Evolutionary conservation across 2,329 filamentous ascomycete species (phyloP), one percentile per base, ranked within the genome.

Genomic region (Alternaria sp.): DNA sequence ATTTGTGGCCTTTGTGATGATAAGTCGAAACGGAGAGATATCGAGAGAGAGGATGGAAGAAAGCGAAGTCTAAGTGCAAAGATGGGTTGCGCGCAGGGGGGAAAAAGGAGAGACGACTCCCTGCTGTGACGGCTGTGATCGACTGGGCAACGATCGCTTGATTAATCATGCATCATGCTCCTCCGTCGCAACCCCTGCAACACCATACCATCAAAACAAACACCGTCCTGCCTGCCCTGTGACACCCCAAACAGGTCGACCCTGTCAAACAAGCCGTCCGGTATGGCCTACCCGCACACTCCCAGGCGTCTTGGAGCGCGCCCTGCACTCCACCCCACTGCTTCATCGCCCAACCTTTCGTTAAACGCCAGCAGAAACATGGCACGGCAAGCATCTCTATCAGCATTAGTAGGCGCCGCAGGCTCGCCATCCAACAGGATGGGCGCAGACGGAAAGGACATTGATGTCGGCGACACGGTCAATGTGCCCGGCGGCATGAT

Each of bases 401-500:
- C 87, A 61, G 87, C 89, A 48, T 83, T 93, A 64, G 91, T 88
- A 51, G 80, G 77, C 37, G 72, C 67, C 50, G 85, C 79, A 26
- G 68, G 70, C 40, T 77, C 77, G 11, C 73, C 76, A 26, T 70
- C 74, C 6, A 74, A 72, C 72, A 79, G 69, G 56, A 80, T 80
- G 84, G 78, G 72, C 58, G 77, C 76, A 56, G 78, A 81, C 66
- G 81, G 73, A 39, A 78, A 74, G 24, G 83, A 86, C 41, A 80
- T 96, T 60, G 84, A 88, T 63, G 83, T 95, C 39, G 94, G 94
- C 66, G 94, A 97, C 74, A 77, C 83, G 33, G 94, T 97, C 62
- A 93, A 97, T 68, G 94, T 97, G 45, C 93, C 94, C 2, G 95
- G 95, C 40, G 92, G 90, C 76, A 97, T 99, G 93, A 83, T 90